Conservation (phyloP, 208 protist genomes). For the Endotrypanum monterogeii region DNA sequence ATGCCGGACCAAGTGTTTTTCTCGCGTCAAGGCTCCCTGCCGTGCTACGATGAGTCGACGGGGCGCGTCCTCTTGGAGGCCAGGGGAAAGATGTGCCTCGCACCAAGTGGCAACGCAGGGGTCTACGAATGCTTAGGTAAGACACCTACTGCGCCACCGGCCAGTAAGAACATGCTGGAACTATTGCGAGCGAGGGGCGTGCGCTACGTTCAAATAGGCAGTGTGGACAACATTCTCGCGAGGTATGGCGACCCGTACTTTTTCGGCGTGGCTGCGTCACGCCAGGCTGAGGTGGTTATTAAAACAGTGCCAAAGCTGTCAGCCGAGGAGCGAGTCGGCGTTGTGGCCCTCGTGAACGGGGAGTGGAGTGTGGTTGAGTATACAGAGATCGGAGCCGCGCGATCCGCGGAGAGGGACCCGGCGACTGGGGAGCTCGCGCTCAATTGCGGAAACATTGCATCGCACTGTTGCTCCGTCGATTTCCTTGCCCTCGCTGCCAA, state of each 20-base stretch:
- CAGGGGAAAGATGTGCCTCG: slow-evolving; percentile 58
- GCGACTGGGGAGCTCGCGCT: slow-evolving; percentile 88
- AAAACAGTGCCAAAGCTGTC: slow-evolving; percentile 93
- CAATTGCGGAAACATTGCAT: slow-evolving; percentile 97
- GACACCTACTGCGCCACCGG: neutral
- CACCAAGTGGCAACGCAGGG: slow-evolving; percentile 98
- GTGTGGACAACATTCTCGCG: slow-evolving; percentile 98
- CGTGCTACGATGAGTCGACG: slow-evolving; percentile 88
- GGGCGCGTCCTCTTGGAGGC: slow-evolving; percentile 94
- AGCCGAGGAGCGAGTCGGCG: slow-evolving; percentile 94
- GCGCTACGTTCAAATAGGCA: slow-evolving; percentile 94
- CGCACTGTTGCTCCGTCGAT: slow-evolving; percentile 90
- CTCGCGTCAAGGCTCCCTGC: slow-evolving; percentile 93
- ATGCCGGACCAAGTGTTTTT: slow-evolving; percentile 89
- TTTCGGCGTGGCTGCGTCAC: slow-evolving; percentile 82
- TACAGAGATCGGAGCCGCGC: slow-evolving; percentile 93
- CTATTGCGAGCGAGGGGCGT: slow-evolving; percentile 88
- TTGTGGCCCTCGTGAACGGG: slow-evolving; percentile 88
- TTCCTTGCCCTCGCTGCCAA: slow-evolving; percentile 72
- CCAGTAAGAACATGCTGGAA: slow-evolving; percentile 56
- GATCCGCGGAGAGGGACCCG: slow-evolving; percentile 49
- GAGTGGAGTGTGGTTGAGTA: slow-evolving; percentile 97
- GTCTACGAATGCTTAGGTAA: slow-evolving; percentile 78
- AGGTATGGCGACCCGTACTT: slow-evolving; percentile 95
- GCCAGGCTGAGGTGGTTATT: slow-evolving; percentile 82